These are phyloP conservation scores for Triglochin maritima DNA, from an alignment of 106 monocot species.

Conservation along the genomic window DNA sequence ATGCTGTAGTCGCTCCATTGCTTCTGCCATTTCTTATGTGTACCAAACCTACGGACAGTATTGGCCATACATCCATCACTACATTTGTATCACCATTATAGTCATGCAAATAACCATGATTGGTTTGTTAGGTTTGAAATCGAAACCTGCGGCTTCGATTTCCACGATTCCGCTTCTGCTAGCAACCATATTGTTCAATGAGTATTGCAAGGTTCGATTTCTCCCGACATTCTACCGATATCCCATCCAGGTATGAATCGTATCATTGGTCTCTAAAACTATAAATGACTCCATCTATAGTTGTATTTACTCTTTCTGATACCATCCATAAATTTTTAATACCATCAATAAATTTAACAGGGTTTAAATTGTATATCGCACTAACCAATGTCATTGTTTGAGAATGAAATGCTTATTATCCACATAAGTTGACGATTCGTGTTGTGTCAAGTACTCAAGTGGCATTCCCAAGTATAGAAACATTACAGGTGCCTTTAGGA, in stretches of 20 bases:
- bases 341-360: no score
- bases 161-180: conserved; percentile 39
- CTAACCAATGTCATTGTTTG: no score
- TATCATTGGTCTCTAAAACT: no score
- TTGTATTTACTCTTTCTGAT: no score
- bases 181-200: conserved; percentile 50
- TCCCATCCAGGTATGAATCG: conserved; percentile 30
- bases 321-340: no score
- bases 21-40: conserved; percentile 51
- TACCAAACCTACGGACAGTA: conserved; percentile 61
- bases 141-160: conserved; percentile 59
- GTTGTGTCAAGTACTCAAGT: no score
- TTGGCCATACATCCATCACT: conserved; percentile 72
- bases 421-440: no score
- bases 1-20: conserved; percentile 55
- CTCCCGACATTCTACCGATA: conserved; percentile 34
- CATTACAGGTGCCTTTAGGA: no score
- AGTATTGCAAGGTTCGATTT: conserved; percentile 63
- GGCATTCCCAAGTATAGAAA: no score
- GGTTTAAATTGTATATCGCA: no score
- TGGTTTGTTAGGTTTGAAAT: conserved; percentile 58
- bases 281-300: no score
- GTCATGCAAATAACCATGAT: conserved; percentile 74
- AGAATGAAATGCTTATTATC: no score
- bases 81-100: conserved; percentile 35